These are phyloP conservation scores for Penicillium salamii DNA, from an alignment of 495 filamentous ascomycete genomes.

Conservation along the genomic window DNA sequence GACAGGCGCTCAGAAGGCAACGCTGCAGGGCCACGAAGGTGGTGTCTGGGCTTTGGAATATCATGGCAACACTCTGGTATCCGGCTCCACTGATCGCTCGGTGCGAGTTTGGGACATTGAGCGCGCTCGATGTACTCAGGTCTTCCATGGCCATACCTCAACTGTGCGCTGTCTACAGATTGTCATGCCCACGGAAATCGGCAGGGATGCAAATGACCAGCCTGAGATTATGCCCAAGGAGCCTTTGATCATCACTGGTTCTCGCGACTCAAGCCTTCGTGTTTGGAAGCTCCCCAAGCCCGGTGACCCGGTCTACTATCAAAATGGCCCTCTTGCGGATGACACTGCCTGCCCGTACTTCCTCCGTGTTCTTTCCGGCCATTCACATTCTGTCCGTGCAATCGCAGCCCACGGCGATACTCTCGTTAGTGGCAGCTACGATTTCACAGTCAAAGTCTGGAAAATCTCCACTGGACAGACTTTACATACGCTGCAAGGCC, in stretches of 20 bases:
- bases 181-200: slow-evolving; percentile 78
- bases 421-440: slow-evolving; percentile 98
- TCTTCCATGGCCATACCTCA: slow-evolving; percentile 96
- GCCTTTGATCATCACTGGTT: slow-evolving; percentile 95
- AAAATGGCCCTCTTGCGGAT: slow-evolving; percentile 68
- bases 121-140: slow-evolving; percentile 82
- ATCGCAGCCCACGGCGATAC: slow-evolving; percentile 96
- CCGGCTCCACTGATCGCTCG: slow-evolving; percentile 92
- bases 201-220: slow-evolving; percentile 67
- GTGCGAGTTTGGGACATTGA: slow-evolving; percentile 98
- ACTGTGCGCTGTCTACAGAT: slow-evolving; percentile 97
- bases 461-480: slow-evolving; percentile 92
- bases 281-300: slow-evolving; percentile 95
- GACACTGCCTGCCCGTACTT: slow-evolving; percentile 93
- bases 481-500: slow-evolving; percentile 82
- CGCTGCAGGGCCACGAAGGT: slow-evolving; percentile 89
- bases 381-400: slow-evolving; percentile 93
- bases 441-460: slow-evolving; percentile 95
- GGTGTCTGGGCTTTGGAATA: slow-evolving; percentile 99
- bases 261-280: slow-evolving; percentile 87
- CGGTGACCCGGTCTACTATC: slow-evolving; percentile 69
- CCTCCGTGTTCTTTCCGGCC: slow-evolving; percentile 79
- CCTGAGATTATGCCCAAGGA: slow-evolving; percentile 85
- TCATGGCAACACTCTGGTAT: slow-evolving; percentile 90
- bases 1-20: slow-evolving; percentile 79